phyloP scores from a whole-genome alignment of 306 rosid genomes.

The Psophocarpus tetragonolobus region DNA sequence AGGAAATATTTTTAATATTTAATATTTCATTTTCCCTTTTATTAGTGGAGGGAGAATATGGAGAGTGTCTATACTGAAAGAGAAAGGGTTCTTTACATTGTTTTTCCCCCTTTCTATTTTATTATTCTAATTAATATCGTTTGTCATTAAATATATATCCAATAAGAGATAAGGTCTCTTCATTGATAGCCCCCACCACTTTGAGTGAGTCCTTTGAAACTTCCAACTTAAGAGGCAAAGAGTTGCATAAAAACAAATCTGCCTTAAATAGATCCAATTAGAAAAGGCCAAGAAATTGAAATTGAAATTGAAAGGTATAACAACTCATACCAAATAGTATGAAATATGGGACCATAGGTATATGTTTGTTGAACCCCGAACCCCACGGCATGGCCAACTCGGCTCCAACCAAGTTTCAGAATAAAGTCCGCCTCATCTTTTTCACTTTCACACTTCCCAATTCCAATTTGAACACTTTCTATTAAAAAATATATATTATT shows the following conservation, averaged over 20 bases:
- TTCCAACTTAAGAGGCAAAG: neutral
- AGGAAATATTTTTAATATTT: neutral
- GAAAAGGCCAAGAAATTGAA: neutral
- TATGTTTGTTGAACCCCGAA: neutral
- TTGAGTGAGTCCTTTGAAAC: neutral
- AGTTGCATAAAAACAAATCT: neutral
- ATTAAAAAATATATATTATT: neutral
- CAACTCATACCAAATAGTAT: too few species aligned
- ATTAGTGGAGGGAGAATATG: constrained; percentile 9
- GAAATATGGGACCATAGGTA: constrained; percentile 2
- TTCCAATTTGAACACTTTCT: neutral
- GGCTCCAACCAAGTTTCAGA: constrained; percentile 5
- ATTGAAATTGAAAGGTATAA: neutral
- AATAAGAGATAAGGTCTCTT: neutral
- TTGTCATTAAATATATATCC: neutral
- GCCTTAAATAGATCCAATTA: neutral
- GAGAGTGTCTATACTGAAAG: neutral
- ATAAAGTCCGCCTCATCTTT: neutral
- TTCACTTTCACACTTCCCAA: constrained; percentile 27
- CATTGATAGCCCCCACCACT: neutral
- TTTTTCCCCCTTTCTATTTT: neutral
- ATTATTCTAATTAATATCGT: neutral
- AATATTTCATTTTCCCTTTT: neutral
- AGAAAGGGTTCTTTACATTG: neutral
- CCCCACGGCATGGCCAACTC: constrained; percentile 19